phyloP scores from a whole-genome alignment of 805 yeast species.

The Cyberlindnera bimundalis region DNA sequence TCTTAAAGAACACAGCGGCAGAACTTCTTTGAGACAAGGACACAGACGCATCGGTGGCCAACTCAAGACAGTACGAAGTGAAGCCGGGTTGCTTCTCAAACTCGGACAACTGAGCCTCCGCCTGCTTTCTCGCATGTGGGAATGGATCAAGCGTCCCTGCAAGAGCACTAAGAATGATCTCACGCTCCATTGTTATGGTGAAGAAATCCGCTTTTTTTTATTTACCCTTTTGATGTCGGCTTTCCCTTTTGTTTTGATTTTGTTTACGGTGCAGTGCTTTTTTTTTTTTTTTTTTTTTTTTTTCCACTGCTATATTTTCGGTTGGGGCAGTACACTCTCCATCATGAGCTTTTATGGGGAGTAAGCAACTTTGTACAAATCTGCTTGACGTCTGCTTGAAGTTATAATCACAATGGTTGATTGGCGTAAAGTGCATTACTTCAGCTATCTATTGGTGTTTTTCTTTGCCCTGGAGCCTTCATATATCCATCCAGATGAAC shows the following conservation, averaged over 20 bases:
- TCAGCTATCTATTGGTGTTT: slow-evolving; percentile 32
- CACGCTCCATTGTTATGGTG: slow-evolving; percentile 45
- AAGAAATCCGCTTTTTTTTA: too few relatives aligned
- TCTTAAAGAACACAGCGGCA: slow-evolving; percentile 67
- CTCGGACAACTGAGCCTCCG: slow-evolving; percentile 48
- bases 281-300: not conserved
- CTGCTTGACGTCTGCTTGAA: too few relatives aligned
- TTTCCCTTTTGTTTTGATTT: not conserved
- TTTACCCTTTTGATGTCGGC: too few relatives aligned
- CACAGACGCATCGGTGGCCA: slow-evolving; percentile 43
- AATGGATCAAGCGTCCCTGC: slow-evolving; percentile 54
- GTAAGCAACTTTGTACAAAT: too few relatives aligned
- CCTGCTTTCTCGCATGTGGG: slow-evolving; percentile 45
- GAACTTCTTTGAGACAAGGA: slow-evolving; percentile 49
- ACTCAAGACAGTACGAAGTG: slow-evolving; percentile 49
- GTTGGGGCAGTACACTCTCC: too few relatives aligned
- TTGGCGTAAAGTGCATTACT: slow-evolving; percentile 23
- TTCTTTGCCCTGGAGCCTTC: slow-evolving; percentile 65
- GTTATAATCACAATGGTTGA: slow-evolving; percentile 5
- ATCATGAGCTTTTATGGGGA: too few relatives aligned
- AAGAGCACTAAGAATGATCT: slow-evolving; percentile 45
- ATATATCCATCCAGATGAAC: slow-evolving; percentile 97
- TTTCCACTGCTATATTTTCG: not conserved
- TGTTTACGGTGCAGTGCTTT: slow-evolving; percentile 17
- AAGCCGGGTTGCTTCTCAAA: slow-evolving; percentile 57